Evolutionary conservation across 2,329 filamentous ascomycete genomes (phyloP).

Genomic region (Dryadomyces sulphureus): DNA sequence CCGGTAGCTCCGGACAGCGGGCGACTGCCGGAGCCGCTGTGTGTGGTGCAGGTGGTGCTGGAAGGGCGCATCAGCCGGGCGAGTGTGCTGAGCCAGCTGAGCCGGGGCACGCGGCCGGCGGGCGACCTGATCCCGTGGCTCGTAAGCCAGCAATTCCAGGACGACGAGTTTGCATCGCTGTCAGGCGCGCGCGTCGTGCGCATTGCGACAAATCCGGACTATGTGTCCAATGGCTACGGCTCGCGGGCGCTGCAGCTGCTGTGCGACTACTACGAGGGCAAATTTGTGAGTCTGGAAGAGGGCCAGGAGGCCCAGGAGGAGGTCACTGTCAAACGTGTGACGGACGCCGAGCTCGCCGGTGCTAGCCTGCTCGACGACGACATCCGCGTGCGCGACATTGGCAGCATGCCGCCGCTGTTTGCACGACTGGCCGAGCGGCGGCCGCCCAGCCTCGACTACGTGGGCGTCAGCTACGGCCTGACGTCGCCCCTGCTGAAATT

Average conservation of each 20-base stretch:
- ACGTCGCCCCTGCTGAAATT: slow-evolving; percentile 83
- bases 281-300: slow-evolving; percentile 75
- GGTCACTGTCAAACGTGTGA: slow-evolving; percentile 60
- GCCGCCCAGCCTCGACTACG: slow-evolving; percentile 70
- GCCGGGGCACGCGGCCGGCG: slow-evolving; percentile 72
- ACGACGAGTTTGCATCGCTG: slow-evolving; percentile 86
- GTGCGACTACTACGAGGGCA: slow-evolving; percentile 86
- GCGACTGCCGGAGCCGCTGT: slow-evolving; percentile 79
- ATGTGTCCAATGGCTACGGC: slow-evolving; percentile 84
- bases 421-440: slow-evolving; percentile 72
- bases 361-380: slow-evolving; percentile 71
- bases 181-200: slow-evolving; percentile 86
- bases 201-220: slow-evolving; percentile 93
- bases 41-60: slow-evolving; percentile 84
- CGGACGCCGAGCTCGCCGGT: slow-evolving; percentile 66
- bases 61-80: slow-evolving; percentile 91
- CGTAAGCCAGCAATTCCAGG: slow-evolving; percentile 94
- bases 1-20: slow-evolving; percentile 65
- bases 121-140: slow-evolving; percentile 97
- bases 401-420: slow-evolving; percentile 86
- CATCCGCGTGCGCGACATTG: slow-evolving; percentile 78
- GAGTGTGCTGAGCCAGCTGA: slow-evolving; percentile 80
- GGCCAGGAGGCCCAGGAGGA: slow-evolving; percentile 28
- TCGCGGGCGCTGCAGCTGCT: slow-evolving; percentile 77
- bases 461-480: slow-evolving; percentile 90